Conservation (phyloP, 768 basidiomycete species). For the Panellus pusillus region DNA sequence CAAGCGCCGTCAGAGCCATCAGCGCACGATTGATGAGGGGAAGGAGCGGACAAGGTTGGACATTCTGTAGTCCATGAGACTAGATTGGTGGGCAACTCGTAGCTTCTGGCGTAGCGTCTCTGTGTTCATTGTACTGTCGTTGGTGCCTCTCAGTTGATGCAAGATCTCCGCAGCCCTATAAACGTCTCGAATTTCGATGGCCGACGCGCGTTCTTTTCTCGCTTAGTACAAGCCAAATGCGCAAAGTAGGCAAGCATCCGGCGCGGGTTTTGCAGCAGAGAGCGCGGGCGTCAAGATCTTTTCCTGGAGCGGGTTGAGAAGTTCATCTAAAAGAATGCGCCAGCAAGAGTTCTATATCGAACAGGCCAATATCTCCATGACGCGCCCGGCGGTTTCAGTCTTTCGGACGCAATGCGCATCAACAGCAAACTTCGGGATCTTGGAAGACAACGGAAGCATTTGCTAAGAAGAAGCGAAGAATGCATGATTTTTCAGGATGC, state of each 20-base stretch:
- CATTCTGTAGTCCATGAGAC: slow-evolving; percentile 14
- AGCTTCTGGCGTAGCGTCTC: slow-evolving; percentile 17
- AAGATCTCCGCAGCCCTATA: slow-evolving; percentile 13
- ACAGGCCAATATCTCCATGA: too few relatives aligned
- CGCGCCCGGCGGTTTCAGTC: too few relatives aligned
- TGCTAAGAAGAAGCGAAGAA: too few relatives aligned
- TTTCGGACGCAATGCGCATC: too few relatives aligned
- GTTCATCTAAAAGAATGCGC: slow-evolving; percentile 18
- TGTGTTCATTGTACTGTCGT: not conserved
- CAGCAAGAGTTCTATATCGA: slow-evolving; percentile 16
- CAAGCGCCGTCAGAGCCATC: slow-evolving; percentile 11
- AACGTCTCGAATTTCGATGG: slow-evolving; percentile 16
- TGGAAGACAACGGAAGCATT: too few relatives aligned
- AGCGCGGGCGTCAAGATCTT: slow-evolving; percentile 14
- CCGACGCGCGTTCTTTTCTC: slow-evolving; percentile 15
- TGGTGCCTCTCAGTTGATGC: slow-evolving; percentile 9
- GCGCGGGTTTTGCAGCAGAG: slow-evolving; percentile 20
- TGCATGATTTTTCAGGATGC: too few relatives aligned
- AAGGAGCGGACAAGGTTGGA: slow-evolving; percentile 14
- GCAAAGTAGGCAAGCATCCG: slow-evolving; percentile 10
- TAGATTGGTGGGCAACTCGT: slow-evolving; percentile 15
- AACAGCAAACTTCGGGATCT: too few relatives aligned
- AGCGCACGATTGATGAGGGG: slow-evolving; percentile 17
- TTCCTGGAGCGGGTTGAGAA: slow-evolving; percentile 17
- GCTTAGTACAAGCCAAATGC: slow-evolving; percentile 16